Base-by-base conservation (phyloP, 441 rosid species). In the Isatis lusitanica region DNA sequence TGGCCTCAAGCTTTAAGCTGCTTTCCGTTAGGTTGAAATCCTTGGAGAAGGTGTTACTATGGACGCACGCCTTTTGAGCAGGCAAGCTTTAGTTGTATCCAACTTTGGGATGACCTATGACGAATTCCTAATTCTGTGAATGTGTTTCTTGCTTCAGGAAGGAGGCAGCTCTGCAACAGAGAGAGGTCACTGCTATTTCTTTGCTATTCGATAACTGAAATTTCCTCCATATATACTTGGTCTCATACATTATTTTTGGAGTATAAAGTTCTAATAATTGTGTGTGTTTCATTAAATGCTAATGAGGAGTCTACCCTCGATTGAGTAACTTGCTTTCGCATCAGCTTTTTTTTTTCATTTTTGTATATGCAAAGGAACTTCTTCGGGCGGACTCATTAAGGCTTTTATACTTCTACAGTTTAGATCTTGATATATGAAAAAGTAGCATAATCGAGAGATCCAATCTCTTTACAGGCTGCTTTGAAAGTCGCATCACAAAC, bases 151-250 rank as follows among this genome's bases (percentile, higher is more conserved):
- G 70, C 66, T 74, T 63, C 87, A 93, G 98, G 77, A 93, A 93
- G 85, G 98, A 89, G 82, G 92, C 90, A 77, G 92, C 92, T 73
- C 82, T 90, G 81, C 96, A 85, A 73, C 94, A 90, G 73, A 83
- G 88, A 80, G 98, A 90, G 98, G 98, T 92, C 24, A 35, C 91
- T 84, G 51, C 21, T 64, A 59, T 67, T 57, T 42, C 1, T 57
- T 10, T 36, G 8, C 61, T 50, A 42, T 36, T 26, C 3, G 28
- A 26, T 26, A 26, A 3, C 28, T 26, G 28, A 26, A 26, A 26
- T 26, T 26, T 26, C 28, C 28, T 26, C 28, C 28, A 26, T 26
- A 3, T 26, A 26, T 26, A 26, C 28, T 26, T 26, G 28, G 28
- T 26, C 28, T 1, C 4, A 26, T 26, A 26, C 28, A 26, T 26